A percentile compares a stretch with the other conserved stretches of the same genome.
Evolutionary conservation across 306 rosid genomes (phyloP).

Genomic region (Acacia melanoxylon): DNA sequence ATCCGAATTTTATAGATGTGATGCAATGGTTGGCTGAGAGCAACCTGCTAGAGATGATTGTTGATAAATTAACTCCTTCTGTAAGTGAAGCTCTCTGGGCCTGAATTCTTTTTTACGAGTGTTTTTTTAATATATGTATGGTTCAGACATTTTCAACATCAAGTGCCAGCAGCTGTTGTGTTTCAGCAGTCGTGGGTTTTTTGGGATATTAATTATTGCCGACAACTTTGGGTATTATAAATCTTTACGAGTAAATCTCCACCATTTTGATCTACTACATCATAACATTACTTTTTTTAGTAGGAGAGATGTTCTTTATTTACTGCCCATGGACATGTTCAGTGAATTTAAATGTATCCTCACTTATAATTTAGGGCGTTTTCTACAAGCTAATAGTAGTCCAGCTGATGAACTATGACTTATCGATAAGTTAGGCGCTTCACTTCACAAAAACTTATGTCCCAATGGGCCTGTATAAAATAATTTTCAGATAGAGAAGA

Average conservation of each 20-base stretch:
- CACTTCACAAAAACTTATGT: background rate
- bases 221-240: background rate
- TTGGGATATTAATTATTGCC: background rate
- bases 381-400: slow-evolving; percentile 1
- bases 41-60: slow-evolving; percentile 93
- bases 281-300: background rate
- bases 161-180: background rate
- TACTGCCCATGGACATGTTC: background rate
- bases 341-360: slow-evolving; percentile 22
- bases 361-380: background rate
- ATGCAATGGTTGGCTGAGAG: slow-evolving; percentile 97
- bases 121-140: slow-evolving; percentile 11
- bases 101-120: slow-evolving; percentile 9
- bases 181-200: background rate
- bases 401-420: slow-evolving; percentile 10
- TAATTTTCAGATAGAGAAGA: background rate
- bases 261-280: background rate
- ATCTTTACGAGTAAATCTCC: background rate
- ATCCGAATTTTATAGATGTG: slow-evolving; percentile 90
- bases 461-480: background rate
- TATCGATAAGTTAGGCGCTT: background rate
- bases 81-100: slow-evolving; percentile 52
- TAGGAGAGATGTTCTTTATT: background rate
- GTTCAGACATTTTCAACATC: slow-evolving; percentile 3
- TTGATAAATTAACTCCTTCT: slow-evolving; percentile 84